phyloP scores from a whole-genome alignment of 2,329 filamentous ascomycete species.

The Diplocarpon rosae region DNA sequence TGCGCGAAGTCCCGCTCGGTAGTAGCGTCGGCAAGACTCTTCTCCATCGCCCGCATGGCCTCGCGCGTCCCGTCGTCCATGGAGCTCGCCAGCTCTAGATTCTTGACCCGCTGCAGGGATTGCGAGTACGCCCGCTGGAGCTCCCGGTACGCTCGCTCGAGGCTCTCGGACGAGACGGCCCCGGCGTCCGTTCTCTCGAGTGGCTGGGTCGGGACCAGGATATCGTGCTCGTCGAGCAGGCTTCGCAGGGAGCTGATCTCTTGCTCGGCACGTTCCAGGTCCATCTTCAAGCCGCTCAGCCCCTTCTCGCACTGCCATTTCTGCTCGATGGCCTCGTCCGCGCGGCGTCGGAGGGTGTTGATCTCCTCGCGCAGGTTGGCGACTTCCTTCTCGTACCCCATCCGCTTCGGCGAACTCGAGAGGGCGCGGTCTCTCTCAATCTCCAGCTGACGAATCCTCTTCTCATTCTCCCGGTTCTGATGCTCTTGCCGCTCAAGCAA shows the following conservation, averaged over 20 bases:
- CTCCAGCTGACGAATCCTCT: constrained; percentile 68
- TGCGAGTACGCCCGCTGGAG: constrained; percentile 61
- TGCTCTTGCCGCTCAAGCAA: constrained; percentile 77
- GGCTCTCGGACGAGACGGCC: constrained; percentile 55
- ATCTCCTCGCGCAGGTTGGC: constrained; percentile 72
- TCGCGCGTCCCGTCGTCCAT: constrained; percentile 48
- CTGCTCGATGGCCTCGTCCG: constrained; percentile 87
- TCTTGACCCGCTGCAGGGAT: constrained; percentile 54
- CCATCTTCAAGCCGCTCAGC: constrained; percentile 82
- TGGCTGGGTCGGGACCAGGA: constrained; percentile 52
- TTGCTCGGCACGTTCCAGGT: constrained; percentile 87
- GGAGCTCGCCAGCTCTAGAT: constrained; percentile 42
- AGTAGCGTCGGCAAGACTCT: constrained; percentile 56
- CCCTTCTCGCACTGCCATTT: constrained; percentile 96
- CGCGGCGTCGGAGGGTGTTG: constrained; percentile 69
- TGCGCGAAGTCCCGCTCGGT: constrained; percentile 63
- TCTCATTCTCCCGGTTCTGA: constrained; percentile 73
- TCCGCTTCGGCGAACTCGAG: constrained; percentile 56
- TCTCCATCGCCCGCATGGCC: constrained; percentile 55
- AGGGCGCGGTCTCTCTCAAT: constrained; percentile 66
- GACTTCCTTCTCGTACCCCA: constrained; percentile 78
- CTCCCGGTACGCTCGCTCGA: constrained; percentile 64
- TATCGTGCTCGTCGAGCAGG: constrained; percentile 74
- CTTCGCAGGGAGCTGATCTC: constrained; percentile 76
- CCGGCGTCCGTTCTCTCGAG: constrained; percentile 34